phyloP scores from a whole-genome alignment of 2,329 filamentous ascomycete species.

The Diaporthe longicolla region DNA sequence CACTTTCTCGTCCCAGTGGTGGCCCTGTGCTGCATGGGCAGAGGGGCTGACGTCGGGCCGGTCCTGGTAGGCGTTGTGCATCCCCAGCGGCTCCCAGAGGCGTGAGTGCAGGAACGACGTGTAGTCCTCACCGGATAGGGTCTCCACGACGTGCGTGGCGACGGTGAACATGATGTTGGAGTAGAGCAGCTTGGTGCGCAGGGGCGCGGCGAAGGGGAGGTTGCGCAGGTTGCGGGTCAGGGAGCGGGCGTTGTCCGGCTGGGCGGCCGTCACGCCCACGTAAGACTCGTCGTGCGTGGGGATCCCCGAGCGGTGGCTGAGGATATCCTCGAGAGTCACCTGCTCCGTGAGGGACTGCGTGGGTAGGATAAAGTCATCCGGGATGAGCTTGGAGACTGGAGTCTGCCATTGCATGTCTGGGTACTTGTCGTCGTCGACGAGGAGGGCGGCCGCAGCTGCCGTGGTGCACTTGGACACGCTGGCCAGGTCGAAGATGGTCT shows the following conservation, averaged over 20 bases:
- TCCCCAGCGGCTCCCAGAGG: background rate
- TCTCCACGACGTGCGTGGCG: conserved; percentile 17
- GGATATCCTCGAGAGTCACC: conserved; percentile 20
- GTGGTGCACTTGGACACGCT: conserved; percentile 27
- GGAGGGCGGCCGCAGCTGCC: conserved; percentile 16
- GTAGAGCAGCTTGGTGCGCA: conserved; percentile 9
- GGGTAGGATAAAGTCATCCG: background rate
- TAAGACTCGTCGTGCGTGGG: conserved; percentile 29
- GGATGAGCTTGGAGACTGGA: conserved; percentile 8
- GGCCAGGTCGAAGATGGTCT: conserved; percentile 11
- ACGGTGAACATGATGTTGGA: conserved; percentile 31
- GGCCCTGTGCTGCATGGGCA: background rate
- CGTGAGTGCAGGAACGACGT: background rate
- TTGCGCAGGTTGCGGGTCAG: conserved; percentile 24
- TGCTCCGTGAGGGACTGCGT: conserved; percentile 12
- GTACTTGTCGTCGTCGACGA: conserved; percentile 10
- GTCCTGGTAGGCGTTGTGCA: conserved; percentile 27
- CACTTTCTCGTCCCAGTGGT: background rate
- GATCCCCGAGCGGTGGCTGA: conserved; percentile 32
- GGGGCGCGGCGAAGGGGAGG: conserved; percentile 1
- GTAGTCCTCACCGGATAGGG: background rate
- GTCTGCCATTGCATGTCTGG: conserved; percentile 4
- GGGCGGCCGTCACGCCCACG: conserved; percentile 8
- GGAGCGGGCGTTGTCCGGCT: conserved; percentile 19
- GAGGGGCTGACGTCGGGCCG: background rate